phyloP scores from a whole-genome alignment of 2,329 filamentous ascomycete species.

The Metarhizium sp. region DNA sequence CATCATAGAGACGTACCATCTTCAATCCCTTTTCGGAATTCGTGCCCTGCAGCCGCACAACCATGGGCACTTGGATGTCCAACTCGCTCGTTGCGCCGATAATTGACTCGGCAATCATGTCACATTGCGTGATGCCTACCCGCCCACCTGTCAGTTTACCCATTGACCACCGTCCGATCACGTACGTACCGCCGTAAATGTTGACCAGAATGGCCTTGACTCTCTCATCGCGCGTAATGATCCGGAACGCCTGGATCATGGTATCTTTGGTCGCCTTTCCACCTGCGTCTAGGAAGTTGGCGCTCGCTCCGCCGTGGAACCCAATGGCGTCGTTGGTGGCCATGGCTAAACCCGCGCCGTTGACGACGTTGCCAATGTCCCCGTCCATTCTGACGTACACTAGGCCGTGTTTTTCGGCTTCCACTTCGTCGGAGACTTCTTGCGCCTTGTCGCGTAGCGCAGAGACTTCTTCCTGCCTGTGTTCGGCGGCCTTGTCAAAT shows the following conservation, averaged over 20 bases:
- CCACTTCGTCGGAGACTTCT: slow-evolving; percentile 24
- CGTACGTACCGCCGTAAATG: slow-evolving; percentile 34
- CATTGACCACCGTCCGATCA: background rate
- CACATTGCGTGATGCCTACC: slow-evolving; percentile 36
- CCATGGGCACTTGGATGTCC: slow-evolving; percentile 31
- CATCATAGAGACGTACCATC: slow-evolving; percentile 21
- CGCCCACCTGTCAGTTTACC: background rate
- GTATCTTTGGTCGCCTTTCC: slow-evolving; percentile 80
- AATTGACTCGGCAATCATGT: slow-evolving; percentile 42
- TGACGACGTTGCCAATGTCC: slow-evolving; percentile 75
- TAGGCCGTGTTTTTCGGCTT: slow-evolving; percentile 53
- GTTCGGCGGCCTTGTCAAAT: slow-evolving; percentile 37
- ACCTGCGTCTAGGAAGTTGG: slow-evolving; percentile 85
- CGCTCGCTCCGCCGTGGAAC: slow-evolving; percentile 55
- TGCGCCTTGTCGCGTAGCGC: slow-evolving; percentile 21
- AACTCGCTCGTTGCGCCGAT: slow-evolving; percentile 29
- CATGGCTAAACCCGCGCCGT: slow-evolving; percentile 85
- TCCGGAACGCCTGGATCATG: slow-evolving; percentile 65
- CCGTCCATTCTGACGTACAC: slow-evolving; percentile 60
- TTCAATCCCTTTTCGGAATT: slow-evolving; percentile 31
- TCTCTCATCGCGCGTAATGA: slow-evolving; percentile 61
- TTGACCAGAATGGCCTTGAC: slow-evolving; percentile 59
- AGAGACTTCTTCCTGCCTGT: slow-evolving; percentile 32
- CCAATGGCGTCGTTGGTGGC: slow-evolving; percentile 77
- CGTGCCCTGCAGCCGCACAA: slow-evolving; percentile 37